Percentiles rank a stretch among this genome's conserved stretches.
phyloP scores from a whole-genome alignment of 306 rosid genomes.

The Morella rubra region DNA sequence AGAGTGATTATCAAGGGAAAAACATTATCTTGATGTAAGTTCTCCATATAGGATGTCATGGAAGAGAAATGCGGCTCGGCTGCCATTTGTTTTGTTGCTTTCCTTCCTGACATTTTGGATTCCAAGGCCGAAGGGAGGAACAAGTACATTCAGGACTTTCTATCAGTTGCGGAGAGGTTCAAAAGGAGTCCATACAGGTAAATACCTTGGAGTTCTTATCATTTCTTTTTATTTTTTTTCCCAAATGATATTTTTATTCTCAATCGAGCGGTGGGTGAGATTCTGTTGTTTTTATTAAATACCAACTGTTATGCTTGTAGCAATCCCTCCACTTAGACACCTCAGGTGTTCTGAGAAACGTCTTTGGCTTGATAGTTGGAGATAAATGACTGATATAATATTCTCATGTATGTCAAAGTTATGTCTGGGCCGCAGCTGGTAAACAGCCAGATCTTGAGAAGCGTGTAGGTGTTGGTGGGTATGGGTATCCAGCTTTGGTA shows the following conservation, averaged over 20 bases:
- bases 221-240: neutral
- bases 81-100: constrained; percentile 92
- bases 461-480: constrained; percentile 93
- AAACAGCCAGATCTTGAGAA: constrained; percentile 90
- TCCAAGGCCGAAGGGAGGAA: constrained; percentile 97
- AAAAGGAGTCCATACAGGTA: constrained; percentile 90
- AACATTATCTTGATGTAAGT: constrained; percentile 8
- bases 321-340: constrained; percentile 6
- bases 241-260: neutral
- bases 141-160: constrained; percentile 67
- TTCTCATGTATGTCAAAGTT: constrained; percentile 44
- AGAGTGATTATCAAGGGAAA: constrained; percentile 9
- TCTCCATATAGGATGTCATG: constrained; percentile 62
- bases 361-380: neutral
- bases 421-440: constrained; percentile 89
- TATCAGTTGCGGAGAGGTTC: constrained; percentile 92
- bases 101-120: constrained; percentile 96
- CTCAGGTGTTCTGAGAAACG: neutral
- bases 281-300: constrained; percentile 1
- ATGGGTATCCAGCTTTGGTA: constrained; percentile 96
- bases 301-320: neutral
- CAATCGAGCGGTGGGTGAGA: neutral
- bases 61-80: constrained; percentile 95
- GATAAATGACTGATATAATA: neutral
- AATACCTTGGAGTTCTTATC: constrained; percentile 21